Evolutionary conservation across 176 grass and related monocot species (phyloP).

Genomic region (Ananas comosus): DNA sequence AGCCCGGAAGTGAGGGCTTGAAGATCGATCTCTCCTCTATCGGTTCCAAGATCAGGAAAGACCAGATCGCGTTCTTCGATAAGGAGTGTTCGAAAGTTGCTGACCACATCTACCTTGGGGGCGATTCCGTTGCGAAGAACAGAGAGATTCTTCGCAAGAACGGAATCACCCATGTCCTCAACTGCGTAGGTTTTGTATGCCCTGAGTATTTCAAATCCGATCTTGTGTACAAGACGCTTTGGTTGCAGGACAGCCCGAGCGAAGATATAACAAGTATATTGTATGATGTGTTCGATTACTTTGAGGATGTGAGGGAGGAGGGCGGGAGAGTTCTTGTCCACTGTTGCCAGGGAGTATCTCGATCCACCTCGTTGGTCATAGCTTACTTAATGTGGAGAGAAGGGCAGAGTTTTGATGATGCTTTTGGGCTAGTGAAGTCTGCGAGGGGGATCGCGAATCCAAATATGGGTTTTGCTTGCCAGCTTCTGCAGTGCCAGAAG

Average conservation of each 20-base stretch:
- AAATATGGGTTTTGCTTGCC: conserved; percentile 97
- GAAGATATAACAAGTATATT: conserved; percentile 99
- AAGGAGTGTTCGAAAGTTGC: conserved; percentile 99
- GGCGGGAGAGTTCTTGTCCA: conserved; percentile 78
- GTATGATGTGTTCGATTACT: conserved; percentile 98
- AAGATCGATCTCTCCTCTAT: conserved; percentile 63
- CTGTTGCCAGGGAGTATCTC: conserved; percentile 90
- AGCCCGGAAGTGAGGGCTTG: conserved; percentile 43
- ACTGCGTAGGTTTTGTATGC: conserved; percentile 97
- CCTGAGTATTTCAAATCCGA: conserved; percentile 88
- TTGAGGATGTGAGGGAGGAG: conserved; percentile 93
- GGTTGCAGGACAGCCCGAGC: conserved; percentile 96
- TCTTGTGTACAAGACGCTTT: conserved; percentile 82
- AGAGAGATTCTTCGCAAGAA: conserved; percentile 70
- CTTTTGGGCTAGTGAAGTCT: conserved; percentile 81
- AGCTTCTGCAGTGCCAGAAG: conserved; percentile 96
- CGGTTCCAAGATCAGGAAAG: conserved; percentile 54
- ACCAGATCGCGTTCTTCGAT: conserved; percentile 97
- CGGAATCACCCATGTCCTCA: conserved; percentile 93
- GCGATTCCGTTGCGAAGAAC: conserved; percentile 80
- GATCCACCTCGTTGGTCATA: conserved; percentile 88
- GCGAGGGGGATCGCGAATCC: conserved; percentile 93
- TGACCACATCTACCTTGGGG: conserved; percentile 84
- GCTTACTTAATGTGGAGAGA: conserved; percentile 99
- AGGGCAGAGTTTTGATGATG: conserved; percentile 94